A percentile compares a stretch with the other conserved stretches of the same genome.
Conservation (phyloP, 768 basidiomycete species). For the Guyanaporus albipodus region DNA sequence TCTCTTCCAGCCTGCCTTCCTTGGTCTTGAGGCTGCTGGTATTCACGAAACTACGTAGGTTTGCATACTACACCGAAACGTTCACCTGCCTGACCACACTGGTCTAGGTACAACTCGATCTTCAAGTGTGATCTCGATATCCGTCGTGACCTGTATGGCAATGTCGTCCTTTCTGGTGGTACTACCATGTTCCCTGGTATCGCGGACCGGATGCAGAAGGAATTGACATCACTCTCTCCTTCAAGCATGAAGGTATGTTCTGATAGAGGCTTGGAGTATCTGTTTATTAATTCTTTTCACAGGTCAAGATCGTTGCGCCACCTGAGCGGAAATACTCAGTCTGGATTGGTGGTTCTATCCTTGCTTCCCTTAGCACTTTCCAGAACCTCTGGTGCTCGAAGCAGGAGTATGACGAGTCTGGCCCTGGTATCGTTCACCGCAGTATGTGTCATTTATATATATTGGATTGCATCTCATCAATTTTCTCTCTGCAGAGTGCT, state of each 20-base stretch:
- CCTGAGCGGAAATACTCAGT: conserved; percentile 95
- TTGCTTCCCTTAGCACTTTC: conserved; percentile 91
- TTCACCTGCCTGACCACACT: background rate
- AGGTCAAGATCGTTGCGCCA: conserved; percentile 90
- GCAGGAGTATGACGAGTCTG: conserved; percentile 88
- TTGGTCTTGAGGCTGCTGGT: conserved; percentile 76
- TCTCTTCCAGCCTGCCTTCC: conserved; percentile 56
- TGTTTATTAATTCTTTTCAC: conserved; percentile 1
- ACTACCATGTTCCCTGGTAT: conserved; percentile 97
- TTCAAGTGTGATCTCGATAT: conserved; percentile 68
- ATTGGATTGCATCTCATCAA: background rate
- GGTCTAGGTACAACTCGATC: conserved; percentile 52
- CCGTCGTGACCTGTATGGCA: conserved; percentile 35
- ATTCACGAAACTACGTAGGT: conserved; percentile 66
- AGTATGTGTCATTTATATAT: conserved; percentile 40
- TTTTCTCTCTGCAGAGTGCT: conserved; percentile 19
- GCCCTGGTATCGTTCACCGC: conserved; percentile 77
- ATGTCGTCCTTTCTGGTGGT: conserved; percentile 62
- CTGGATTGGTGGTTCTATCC: conserved; percentile 87
- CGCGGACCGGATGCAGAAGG: conserved; percentile 94
- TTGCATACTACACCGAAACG: background rate
- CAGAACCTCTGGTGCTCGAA: conserved; percentile 95
- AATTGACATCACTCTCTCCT: conserved; percentile 74
- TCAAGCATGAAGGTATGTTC: conserved; percentile 76
- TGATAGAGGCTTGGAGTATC: background rate